Base-by-base conservation (phyloP, 345 rosid genomes). In the Stellera chamaejasme region DNA sequence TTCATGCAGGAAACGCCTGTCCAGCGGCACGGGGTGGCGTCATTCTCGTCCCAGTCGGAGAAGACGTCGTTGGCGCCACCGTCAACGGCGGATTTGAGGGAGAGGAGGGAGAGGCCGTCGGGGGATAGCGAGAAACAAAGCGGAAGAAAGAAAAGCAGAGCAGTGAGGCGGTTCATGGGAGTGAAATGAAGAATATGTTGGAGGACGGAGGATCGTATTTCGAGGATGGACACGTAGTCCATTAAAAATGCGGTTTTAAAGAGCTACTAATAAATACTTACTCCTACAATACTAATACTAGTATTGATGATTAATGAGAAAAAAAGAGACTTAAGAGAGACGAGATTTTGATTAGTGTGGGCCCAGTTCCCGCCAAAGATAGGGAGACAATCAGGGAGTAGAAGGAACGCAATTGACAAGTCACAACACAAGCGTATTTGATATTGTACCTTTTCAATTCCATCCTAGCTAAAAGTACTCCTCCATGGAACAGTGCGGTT, bases 1-100 rank as follows among this genome's bases (percentile, higher is more conserved):
- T 87, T 87, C 78, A 66, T 79, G 73, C 99, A 94, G 13, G 96
- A 79, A 61, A 94, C 54, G 39, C 99, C 99, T 4, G 92, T 61
- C 99, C 99, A 94, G 41, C 60, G 67, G 41, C 99, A 94, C 0
- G 99, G 99, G 5, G 81, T 82, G 59, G 80, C 46, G 53, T 94
- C 97, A 47, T 76, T 61, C 10, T 85, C 82, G 72, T 83, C 76
- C 99, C 99, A 94, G 68, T 82, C 87, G 65, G 97, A 67, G 68
- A 94, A 85, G 43, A 66, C 74, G n/a, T 76, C 64, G 23, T 43
- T 68, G 54, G 55, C 14, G 55, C 74, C 53, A 13, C 64, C 69
- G 28, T 87, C 94, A 46, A 85, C 75, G 72, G 99, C 96, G 15
- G 97, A 89, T 65, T 90, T 93, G 27, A 93, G 66, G 19, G 99